Evolutionary conservation across 1,139 yeast genomes (phyloP), one percentile per base, ranked within the genome.

Genomic region (Arxiozyma telluris): DNA sequence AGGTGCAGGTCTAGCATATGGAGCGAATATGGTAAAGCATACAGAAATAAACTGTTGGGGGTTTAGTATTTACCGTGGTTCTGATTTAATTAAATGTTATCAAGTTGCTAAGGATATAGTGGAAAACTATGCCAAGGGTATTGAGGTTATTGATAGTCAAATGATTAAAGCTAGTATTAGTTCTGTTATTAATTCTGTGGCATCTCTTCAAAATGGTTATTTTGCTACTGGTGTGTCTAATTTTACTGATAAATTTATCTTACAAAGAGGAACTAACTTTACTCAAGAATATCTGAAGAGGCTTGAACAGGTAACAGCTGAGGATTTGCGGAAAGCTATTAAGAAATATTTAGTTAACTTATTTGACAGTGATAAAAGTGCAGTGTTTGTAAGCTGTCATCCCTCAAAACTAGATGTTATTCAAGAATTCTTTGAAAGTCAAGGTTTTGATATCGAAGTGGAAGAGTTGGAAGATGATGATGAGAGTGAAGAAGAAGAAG

Each of bases 1-100:
- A 71, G 99, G 99, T 44, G 80, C 91, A 1, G 99, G 99, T 1
- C 75, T 89, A 53, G 98, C 98, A 0, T 94, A 94, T 69, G 97
- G 97, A 39, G 94, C 93, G 1, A 76, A 73, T 54, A 76, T 89
- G 58, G 68, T 76, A 38, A 75, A 81, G 53, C 77, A 78, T 60
- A 66, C 81, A 20, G 96, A 90, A 60, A 73, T 81, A 41, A 95
- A 96, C 2, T 79, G 77, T 51, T 71, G 91, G 56, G 76, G 77
- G 12, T 87, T 84, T 64, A 77, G 77, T 50, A 76, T 93, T 30
- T 88, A 88, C 65, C 78, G 97, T 59, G 96, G 96, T 18, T 80
- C 96, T 0, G 97, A 94, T 68, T 82, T 87, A 1, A 76, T 80
- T 54, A 81, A 82, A 60, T 90, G 96, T 5, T 83, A 85, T 72